A percentile compares a stretch with the other conserved stretches of the same genome.
These are phyloP conservation scores for Musa itinerans DNA, from an alignment of 176 grass and related monocot genomes.

Conservation along the genomic window DNA sequence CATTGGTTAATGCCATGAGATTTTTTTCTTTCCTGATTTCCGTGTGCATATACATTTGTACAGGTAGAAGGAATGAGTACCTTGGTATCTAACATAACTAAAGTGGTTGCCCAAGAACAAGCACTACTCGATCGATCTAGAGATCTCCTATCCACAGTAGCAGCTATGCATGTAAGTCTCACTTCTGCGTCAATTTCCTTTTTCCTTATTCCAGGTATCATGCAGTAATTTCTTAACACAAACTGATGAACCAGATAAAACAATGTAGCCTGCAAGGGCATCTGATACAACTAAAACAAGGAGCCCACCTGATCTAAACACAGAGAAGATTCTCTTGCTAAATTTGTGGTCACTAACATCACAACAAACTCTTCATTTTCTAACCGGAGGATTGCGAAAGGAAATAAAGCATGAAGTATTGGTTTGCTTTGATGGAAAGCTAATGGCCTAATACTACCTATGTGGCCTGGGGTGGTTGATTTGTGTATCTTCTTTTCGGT, in stretches of 20 bases:
- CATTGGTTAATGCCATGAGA: no score
- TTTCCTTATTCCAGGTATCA: not conserved
- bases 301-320: slow-evolving; percentile 27
- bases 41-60: not conserved
- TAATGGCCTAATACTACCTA: slow-evolving; percentile 22
- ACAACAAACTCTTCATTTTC: slow-evolving; percentile 48
- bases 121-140: slow-evolving; percentile 67
- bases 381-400: slow-evolving; percentile 44
- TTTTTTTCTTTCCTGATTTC: not conserved
- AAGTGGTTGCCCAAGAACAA: slow-evolving; percentile 61
- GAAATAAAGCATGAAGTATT: slow-evolving; percentile 44
- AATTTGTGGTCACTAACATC: slow-evolving; percentile 52
- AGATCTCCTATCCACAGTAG: slow-evolving; percentile 61
- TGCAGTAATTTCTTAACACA: not conserved
- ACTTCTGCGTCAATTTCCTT: slow-evolving; percentile 6
- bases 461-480: slow-evolving; percentile 44
- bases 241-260: slow-evolving; percentile 51
- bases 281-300: slow-evolving; percentile 59
- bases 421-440: slow-evolving; percentile 26
- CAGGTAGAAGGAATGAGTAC: slow-evolving; percentile 61
- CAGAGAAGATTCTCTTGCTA: slow-evolving; percentile 38
- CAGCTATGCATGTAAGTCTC: slow-evolving; percentile 67
- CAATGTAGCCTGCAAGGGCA: slow-evolving; percentile 85
- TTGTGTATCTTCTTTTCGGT: slow-evolving; percentile 46
- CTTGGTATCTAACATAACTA: slow-evolving; percentile 50